These are phyloP conservation scores for Microbotryum lychnidis-dioicae DNA, from an alignment of 1,284 basidiomycete genomes.

Conservation along the genomic window DNA sequence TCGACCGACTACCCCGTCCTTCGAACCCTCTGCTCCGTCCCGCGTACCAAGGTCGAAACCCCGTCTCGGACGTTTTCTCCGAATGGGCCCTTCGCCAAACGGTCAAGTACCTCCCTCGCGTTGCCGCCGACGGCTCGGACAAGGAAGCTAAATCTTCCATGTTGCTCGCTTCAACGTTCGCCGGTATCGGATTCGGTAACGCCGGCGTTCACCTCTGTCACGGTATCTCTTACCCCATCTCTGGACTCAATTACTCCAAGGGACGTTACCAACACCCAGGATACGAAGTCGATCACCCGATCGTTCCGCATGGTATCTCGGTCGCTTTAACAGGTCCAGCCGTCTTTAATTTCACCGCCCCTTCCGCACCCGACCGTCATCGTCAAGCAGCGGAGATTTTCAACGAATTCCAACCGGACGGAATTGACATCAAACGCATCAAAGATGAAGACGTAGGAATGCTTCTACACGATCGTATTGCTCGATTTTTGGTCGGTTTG, in stretches of 20 bases:
- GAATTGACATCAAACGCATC: slow-evolving; percentile 54
- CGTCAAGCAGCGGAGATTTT: slow-evolving; percentile 82
- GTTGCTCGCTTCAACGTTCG: slow-evolving; percentile 80
- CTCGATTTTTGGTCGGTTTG: slow-evolving; percentile 76
- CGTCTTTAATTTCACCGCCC: slow-evolving; percentile 90
- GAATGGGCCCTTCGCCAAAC: slow-evolving; percentile 88
- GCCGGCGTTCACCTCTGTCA: slow-evolving; percentile 70
- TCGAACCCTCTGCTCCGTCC: slow-evolving; percentile 77
- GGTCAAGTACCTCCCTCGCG: slow-evolving; percentile 79
- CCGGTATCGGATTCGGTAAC: slow-evolving; percentile 26
- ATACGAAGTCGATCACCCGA: slow-evolving; percentile 64
- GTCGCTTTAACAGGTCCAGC: slow-evolving; percentile 80
- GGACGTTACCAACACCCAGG: slow-evolving; percentile 50
- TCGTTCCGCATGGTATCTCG: slow-evolving; percentile 59
- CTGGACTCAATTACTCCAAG: slow-evolving; percentile 67
- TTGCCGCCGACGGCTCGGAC: slow-evolving; percentile 69
- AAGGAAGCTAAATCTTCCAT: slow-evolving; percentile 80
- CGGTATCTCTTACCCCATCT: slow-evolving; percentile 70
- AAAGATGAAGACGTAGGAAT: slow-evolving; percentile 73
- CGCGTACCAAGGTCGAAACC: slow-evolving; percentile 93
- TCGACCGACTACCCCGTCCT: slow-evolving; percentile 74
- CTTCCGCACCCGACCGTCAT: slow-evolving; percentile 81
- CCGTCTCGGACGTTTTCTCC: slow-evolving; percentile 80
- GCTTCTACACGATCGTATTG: slow-evolving; percentile 80
- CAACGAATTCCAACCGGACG: slow-evolving; percentile 51